Percentiles rank a stretch among this genome's conserved stretches.
These are phyloP conservation scores for Musa balbisiana DNA, from an alignment of 202 grass and related monocot genomes.

Conservation along the genomic window DNA sequence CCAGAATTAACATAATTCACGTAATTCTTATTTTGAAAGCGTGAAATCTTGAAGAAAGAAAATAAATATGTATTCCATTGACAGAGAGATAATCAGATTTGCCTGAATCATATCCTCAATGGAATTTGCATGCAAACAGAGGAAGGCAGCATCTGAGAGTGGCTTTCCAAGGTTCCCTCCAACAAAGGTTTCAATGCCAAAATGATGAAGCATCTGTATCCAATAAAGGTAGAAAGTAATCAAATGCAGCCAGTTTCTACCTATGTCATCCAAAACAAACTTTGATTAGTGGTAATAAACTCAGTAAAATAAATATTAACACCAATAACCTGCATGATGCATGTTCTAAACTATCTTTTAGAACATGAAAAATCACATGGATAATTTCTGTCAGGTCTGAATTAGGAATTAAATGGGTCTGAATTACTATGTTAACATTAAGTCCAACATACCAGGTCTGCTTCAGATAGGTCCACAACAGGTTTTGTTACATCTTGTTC, in stretches of 20 bases:
- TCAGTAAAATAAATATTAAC: too few species aligned
- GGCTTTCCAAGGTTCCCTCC: conserved; percentile 21
- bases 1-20: too few species aligned
- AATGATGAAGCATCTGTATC: conserved; percentile 10
- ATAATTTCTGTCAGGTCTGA: too few species aligned
- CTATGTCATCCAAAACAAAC: background rate
- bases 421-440: too few species aligned
- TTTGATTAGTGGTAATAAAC: too few species aligned
- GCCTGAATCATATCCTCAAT: conserved; percentile 5
- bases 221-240: background rate
- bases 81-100: background rate
- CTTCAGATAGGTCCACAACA: too few species aligned
- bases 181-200: conserved; percentile 14
- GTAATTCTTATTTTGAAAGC: background rate
- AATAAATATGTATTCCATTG: background rate
- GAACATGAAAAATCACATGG: too few species aligned
- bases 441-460: too few species aligned
- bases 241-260: background rate
- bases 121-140: conserved; percentile 9
- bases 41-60: background rate
- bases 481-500: too few species aligned
- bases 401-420: too few species aligned
- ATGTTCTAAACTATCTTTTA: too few species aligned
- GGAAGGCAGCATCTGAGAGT: conserved; percentile 15
- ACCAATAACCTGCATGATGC: too few species aligned